Base-by-base conservation (phyloP, 1,284 basidiomycete species). In the Xerocomus nothofagi region DNA sequence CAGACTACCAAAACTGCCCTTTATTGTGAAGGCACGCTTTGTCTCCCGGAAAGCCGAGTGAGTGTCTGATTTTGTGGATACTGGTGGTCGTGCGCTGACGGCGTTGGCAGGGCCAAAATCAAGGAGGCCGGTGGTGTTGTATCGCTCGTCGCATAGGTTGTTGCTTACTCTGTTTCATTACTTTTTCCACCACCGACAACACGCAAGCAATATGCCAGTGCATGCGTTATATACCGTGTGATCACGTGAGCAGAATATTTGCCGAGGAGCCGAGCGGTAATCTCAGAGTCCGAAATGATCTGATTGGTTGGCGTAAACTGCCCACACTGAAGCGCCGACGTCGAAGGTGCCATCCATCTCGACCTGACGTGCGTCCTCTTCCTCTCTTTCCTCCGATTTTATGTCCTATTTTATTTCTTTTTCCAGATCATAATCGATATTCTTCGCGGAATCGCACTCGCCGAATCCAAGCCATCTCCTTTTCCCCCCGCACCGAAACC, bases 21-120 rank as follows among this genome's bases (percentile, higher is more conserved):
- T 93, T 79, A 97, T 98, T 67, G 90, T 97, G 67, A 97, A 97
- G 80, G 92, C 94, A 55, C 91, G 94, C 60, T 97, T 87, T 71
- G 93, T 97, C 55, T 95, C 92, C 44, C 78, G 75, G 61, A 84
- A 81, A 66, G 94, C 94, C 61, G 94, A 97, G 91, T 91, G 68
- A 54, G 88, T 84, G 8, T 38, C 30, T 34, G 18, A 29, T 30
- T 31, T 41, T n/a, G 45, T 39, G 15, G 45, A 20, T 20, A 1
- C 45, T 15, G n/a, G 26, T 40, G 10, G 36, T 30, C 14, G 14
- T 30, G 24, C 21, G 27, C 48, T 62, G 51, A 66, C 6, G 5
- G 9, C 1, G 18, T 30, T 43, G 10, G 21, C 59, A 91, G 88
- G 74, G 73, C 71, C 51, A 91, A 91, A 74, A 91, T 91, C 77